Percentiles rank a stretch among this genome's conserved stretches.
phyloP scores from a whole-genome alignment of 2,329 filamentous ascomycete genomes.

The Corynespora cassiicola region DNA sequence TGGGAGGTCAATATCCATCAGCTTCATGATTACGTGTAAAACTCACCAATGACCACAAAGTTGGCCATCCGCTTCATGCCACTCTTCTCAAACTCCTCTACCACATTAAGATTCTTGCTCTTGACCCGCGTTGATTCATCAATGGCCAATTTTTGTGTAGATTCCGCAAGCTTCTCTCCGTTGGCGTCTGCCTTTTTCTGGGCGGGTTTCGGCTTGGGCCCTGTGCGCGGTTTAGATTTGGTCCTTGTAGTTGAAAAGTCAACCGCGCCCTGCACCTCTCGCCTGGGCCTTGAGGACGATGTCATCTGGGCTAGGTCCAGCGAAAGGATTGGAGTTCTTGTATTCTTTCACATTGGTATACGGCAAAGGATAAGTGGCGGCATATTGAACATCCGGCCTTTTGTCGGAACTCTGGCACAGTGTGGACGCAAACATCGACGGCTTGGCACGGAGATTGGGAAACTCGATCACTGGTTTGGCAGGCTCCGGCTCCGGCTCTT shows the following conservation, averaged over 20 bases:
- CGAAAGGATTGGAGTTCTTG: conserved; percentile 68
- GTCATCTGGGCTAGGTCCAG: conserved; percentile 90
- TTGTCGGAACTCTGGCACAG: conserved; percentile 49
- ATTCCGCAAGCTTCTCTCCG: conserved; percentile 50
- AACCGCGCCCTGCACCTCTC: conserved; percentile 49
- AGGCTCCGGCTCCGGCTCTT: conserved; percentile 9
- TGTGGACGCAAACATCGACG: conserved; percentile 59
- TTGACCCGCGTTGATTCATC: conserved; percentile 61
- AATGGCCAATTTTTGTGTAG: conserved; percentile 56
- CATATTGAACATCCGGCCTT: conserved; percentile 3
- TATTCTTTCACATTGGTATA: conserved; percentile 43
- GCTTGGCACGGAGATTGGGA: conserved; percentile 51
- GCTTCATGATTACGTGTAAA: neutral
- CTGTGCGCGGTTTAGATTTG: conserved; percentile 23
- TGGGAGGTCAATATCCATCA: conserved; percentile 1
- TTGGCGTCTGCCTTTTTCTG: conserved; percentile 35
- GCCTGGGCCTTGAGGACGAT: conserved; percentile 82
- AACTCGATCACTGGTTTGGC: conserved; percentile 28
- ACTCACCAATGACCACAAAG: conserved; percentile 88
- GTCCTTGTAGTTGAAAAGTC: conserved; percentile 18
- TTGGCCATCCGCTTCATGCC: conserved; percentile 81
- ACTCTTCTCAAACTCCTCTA: conserved; percentile 78
- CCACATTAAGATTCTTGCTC: conserved; percentile 83
- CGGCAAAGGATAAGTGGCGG: conserved; percentile 44
- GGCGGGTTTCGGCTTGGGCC: conserved; percentile 27